These are phyloP conservation scores for Emmonsiellopsis sp. DNA, from an alignment of 2,329 filamentous ascomycete genomes.

Conservation along the genomic window DNA sequence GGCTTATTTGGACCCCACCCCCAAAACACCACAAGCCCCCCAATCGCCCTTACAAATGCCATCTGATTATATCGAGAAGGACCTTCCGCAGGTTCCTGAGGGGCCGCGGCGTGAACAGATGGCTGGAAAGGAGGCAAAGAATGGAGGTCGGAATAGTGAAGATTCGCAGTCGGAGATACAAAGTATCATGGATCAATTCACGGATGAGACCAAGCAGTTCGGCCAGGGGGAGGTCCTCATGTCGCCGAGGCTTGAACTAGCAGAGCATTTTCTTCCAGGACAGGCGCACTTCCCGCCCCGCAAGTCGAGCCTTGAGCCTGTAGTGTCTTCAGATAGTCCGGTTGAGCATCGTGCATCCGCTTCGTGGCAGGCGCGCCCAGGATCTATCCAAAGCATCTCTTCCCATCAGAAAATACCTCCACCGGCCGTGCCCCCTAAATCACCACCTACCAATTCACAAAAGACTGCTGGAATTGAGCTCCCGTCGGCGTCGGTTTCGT, in stretches of 20 bases:
- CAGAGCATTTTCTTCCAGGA: slow-evolving; percentile 65
- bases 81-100: slow-evolving; percentile 27
- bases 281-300: slow-evolving; percentile 66
- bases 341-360: slow-evolving; percentile 14
- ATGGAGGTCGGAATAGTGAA: slow-evolving; percentile 51
- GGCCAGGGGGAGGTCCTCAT: slow-evolving; percentile 70
- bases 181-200: slow-evolving; percentile 95
- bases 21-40: slow-evolving; percentile 34
- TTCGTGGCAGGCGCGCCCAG: slow-evolving; percentile 6
- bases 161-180: slow-evolving; percentile 80
- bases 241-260: slow-evolving; percentile 76
- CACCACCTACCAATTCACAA: slow-evolving; percentile 11
- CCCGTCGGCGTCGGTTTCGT: slow-evolving; percentile 20
- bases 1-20: slow-evolving; percentile 42
- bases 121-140: slow-evolving; percentile 37
- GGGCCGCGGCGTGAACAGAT: slow-evolving; percentile 14
- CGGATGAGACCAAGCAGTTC: slow-evolving; percentile 59
- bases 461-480: slow-evolving; percentile 18
- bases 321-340: slow-evolving; percentile 35
- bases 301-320: slow-evolving; percentile 74
- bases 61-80: slow-evolving; percentile 28
- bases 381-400: slow-evolving; percentile 4
- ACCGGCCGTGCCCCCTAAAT: slow-evolving; percentile 17
- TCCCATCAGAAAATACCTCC: slow-evolving; percentile 11
- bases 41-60: slow-evolving; percentile 30